Evolutionary conservation across 1,139 yeast genomes (phyloP).

Genomic region (Pichia sp.): DNA sequence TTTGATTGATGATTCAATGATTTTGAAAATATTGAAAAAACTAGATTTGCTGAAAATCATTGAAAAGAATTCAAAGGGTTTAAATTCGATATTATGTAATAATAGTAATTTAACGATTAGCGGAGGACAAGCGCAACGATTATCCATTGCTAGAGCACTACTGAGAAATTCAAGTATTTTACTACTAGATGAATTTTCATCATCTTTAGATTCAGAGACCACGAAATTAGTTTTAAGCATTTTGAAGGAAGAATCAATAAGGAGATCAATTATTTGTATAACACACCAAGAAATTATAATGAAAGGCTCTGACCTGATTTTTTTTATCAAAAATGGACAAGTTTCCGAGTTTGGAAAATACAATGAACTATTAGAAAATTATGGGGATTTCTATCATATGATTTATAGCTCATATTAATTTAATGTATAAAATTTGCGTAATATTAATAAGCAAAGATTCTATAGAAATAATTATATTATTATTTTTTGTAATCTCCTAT

Average conservation of each 20-base stretch:
- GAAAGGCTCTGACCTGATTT: conserved; percentile 39
- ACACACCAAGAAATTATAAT: conserved; percentile 59
- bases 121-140: conserved; percentile 76
- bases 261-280: conserved; percentile 38
- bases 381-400: conserved; percentile 25
- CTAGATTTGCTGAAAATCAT: conserved; percentile 48
- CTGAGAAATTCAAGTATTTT: conserved; percentile 55
- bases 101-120: conserved; percentile 44
- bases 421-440: too few relatives aligned
- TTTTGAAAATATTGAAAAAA: conserved; percentile 10
- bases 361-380: conserved; percentile 28
- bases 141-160: conserved; percentile 70
- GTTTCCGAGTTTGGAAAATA: conserved; percentile 39
- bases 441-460: not conserved
- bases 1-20: not conserved
- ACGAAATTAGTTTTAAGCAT: conserved; percentile 37
- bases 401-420: conserved; percentile 5
- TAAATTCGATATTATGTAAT: conserved; percentile 53
- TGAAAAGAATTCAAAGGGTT: conserved; percentile 40
- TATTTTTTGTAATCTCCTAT: conserved; percentile 5
- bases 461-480: too few relatives aligned
- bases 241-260: conserved; percentile 31
- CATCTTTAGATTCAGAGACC: conserved; percentile 63
- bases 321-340: conserved; percentile 40
- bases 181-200: conserved; percentile 74